A percentile compares a stretch with the other conserved stretches of the same genome.
phyloP scores from a whole-genome alignment of 306 rosid species.

The Aeschynomene evenia region DNA sequence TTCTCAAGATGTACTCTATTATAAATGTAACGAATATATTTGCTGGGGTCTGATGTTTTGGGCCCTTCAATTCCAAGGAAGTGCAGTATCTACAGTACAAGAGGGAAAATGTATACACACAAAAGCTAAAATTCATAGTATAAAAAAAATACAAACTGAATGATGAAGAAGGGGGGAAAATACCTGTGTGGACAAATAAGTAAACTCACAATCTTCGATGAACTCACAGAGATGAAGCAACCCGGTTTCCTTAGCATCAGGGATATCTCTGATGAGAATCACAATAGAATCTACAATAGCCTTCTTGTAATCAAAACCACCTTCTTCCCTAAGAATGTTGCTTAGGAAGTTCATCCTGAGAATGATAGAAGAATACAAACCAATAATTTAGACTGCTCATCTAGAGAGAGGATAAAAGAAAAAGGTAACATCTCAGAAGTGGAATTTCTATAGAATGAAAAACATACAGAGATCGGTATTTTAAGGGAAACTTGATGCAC shows the following conservation, averaged over 20 bases:
- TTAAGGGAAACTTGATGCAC: constrained; percentile 93
- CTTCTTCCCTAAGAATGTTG: constrained; percentile 96
- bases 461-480: constrained; percentile 79
- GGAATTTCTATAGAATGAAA: not conserved
- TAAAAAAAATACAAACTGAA: constrained; percentile 16
- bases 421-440: not conserved
- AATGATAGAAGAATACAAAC: constrained; percentile 25
- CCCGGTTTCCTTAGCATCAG: constrained; percentile 94
- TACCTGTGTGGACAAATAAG: constrained; percentile 99
- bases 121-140: constrained; percentile 15
- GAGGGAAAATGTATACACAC: constrained; percentile 16
- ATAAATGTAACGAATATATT: constrained; percentile 86
- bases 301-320: constrained; percentile 97
- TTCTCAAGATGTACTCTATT: constrained; percentile 98
- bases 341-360: constrained; percentile 95
- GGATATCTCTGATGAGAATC: constrained; percentile 90
- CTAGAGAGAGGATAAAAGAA: not conserved
- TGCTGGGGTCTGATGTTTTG: constrained; percentile 95
- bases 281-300: constrained; percentile 98
- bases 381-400: constrained; percentile 21
- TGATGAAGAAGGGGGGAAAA: constrained; percentile 21
- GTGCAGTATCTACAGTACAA: constrained; percentile 75
- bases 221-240: constrained; percentile 99
- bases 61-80: constrained; percentile 98
- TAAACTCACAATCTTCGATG: constrained; percentile 98